Evolutionary conservation across 2,329 filamentous ascomycete genomes (phyloP), one percentile per base, ranked within the genome.

Genomic region (Aspergillus spinulosporus): DNA sequence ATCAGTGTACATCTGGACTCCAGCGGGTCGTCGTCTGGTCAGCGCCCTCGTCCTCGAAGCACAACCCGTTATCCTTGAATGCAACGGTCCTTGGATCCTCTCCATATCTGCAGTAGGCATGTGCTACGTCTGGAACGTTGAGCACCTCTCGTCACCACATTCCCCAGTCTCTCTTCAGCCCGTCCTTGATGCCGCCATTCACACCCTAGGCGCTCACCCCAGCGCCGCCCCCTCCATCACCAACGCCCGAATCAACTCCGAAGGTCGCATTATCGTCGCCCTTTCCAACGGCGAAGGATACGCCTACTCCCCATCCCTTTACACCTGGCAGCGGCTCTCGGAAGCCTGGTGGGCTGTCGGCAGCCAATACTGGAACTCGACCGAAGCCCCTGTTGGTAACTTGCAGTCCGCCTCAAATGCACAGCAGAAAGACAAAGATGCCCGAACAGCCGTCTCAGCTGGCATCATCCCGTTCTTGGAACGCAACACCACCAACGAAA

Each of bases 291-390:
- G 94, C 15, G 93, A 99, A 66, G 94, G 94, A 1, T 99, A 92
- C 74, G 87, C 87, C 52, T 99, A 99, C 74, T 90, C 90, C 1
- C 84, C 88, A 0, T 82, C 83, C 14, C 89, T 99, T 88, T 93
- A 86, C 72, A 84, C 87, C 5, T 99, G 94, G 94, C 93, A 97
- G 73, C 86, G 92, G 7, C 80, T 99, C n/a, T 96, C 92, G 2
- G 95, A 99, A 71, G 84, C 90, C 1, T 99, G 94, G 94, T 99
- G 94, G 92, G 93, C 93, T 0, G 92, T 97, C 0, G 92, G 92
- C 14, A 96, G 90, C 64, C 94, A 99, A 71, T 99, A 99, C 72
- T 99, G 94, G 95, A 97, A 99, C 73, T 95, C 92, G 0, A 96
- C 92, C 52, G 94, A 97, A 67, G 92, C 91, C 1, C 92, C 92